Evolutionary conservation across 345 rosid genomes (phyloP).

Genomic region (Gossypium australe): DNA sequence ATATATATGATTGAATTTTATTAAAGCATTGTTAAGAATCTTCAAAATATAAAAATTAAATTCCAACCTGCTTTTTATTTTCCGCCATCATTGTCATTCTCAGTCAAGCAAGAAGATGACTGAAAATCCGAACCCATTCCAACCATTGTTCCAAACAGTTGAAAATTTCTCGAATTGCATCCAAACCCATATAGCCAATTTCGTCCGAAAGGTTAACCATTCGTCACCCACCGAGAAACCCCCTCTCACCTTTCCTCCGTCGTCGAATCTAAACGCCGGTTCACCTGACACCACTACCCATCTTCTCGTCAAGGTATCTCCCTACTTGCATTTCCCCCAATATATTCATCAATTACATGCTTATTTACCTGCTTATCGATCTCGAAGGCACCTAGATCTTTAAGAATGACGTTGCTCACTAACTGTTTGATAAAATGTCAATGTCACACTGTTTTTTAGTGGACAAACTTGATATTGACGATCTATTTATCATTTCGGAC

Average conservation of each 20-base stretch:
- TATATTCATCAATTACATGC: not conserved
- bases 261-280: conserved; percentile 19
- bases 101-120: conserved; percentile 23
- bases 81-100: not conserved
- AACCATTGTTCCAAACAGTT: conserved; percentile 35
- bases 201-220: conserved; percentile 19
- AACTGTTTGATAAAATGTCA: conserved; percentile 48
- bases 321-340: not conserved
- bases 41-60: not conserved
- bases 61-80: not conserved
- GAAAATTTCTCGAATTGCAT: conserved; percentile 43
- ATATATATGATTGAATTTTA: too few relatives aligned
- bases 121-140: conserved; percentile 60
- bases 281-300: conserved; percentile 18
- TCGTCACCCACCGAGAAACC: conserved; percentile 18
- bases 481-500: not conserved
- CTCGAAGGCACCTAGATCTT: not conserved
- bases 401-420: not conserved
- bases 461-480: too few relatives aligned
- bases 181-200: conserved; percentile 50
- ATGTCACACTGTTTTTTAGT: not conserved
- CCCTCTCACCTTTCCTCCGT: conserved; percentile 29
- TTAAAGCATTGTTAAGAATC: too few relatives aligned
- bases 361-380: not conserved
- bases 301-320: conserved; percentile 39